Conservation (phyloP, 306 rosid species). For the Nissolia schottii region DNA sequence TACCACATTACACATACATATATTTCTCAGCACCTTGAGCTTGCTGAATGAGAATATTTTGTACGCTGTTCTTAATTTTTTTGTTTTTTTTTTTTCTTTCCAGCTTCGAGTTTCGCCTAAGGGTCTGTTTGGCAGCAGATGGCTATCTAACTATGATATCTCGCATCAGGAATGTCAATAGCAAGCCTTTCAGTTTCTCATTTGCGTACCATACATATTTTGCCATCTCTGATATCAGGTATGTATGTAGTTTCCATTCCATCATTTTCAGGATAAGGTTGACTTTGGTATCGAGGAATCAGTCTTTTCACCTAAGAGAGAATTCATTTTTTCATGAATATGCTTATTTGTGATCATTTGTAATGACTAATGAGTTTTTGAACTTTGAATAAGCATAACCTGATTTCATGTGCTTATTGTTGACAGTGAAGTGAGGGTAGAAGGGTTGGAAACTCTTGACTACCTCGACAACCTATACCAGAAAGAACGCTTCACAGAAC, state of each 20-base stretch:
- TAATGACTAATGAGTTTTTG: not conserved
- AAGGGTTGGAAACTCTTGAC: slow-evolving; percentile 90
- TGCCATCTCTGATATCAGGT: slow-evolving; percentile 85
- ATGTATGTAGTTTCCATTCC: not conserved
- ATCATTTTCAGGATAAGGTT: not conserved
- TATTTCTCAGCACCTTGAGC: not conserved
- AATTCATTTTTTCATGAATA: not conserved
- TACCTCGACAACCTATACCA: slow-evolving; percentile 65
- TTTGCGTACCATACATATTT: slow-evolving; percentile 78
- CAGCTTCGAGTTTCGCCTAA: slow-evolving; percentile 89
- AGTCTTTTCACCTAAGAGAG: not conserved
- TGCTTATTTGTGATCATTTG: not conserved
- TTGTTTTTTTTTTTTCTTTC: not conserved
- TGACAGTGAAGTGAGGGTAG: slow-evolving; percentile 88
- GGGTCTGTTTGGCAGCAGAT: slow-evolving; percentile 62
- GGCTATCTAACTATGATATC: slow-evolving; percentile 58
- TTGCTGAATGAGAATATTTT: not conserved
- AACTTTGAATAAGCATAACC: slow-evolving; percentile 13
- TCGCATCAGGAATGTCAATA: slow-evolving; percentile 74
- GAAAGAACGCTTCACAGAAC: slow-evolving; percentile 86
- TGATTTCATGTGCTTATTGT: slow-evolving; percentile 11
- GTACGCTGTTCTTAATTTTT: not conserved
- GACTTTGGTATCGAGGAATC: not conserved
- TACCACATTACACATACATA: no score
- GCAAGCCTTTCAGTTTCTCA: slow-evolving; percentile 84